Conservation (phyloP, 1,139 yeast species). For the Pichia sp. region DNA sequence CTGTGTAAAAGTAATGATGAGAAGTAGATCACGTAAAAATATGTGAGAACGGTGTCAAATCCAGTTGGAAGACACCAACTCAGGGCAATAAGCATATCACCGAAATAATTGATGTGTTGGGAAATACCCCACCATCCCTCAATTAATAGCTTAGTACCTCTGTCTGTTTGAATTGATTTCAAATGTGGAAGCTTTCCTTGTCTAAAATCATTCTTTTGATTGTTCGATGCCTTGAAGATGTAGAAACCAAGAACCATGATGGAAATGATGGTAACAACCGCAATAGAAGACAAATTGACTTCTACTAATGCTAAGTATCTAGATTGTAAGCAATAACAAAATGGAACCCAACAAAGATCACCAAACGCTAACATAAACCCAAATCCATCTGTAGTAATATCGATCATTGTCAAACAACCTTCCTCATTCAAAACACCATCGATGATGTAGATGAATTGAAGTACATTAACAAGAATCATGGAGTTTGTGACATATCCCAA, state of each 20-base stretch:
- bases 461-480: slow-evolving; percentile 53
- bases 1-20: slow-evolving; percentile 78
- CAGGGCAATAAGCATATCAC: slow-evolving; percentile 90
- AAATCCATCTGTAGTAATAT: slow-evolving; percentile 91
- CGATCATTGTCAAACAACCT: slow-evolving; percentile 90
- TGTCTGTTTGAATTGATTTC: slow-evolving; percentile 60
- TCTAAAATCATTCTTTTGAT: slow-evolving; percentile 79
- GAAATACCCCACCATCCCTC: slow-evolving; percentile 97
- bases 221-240: slow-evolving; percentile 78
- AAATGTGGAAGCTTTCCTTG: slow-evolving; percentile 64
- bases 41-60: slow-evolving; percentile 71
- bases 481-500: slow-evolving; percentile 65
- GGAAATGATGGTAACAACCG: slow-evolving; percentile 33
- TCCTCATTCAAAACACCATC: slow-evolving; percentile 92
- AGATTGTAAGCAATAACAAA: slow-evolving; percentile 81
- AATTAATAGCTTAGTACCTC: slow-evolving; percentile 72
- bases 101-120: slow-evolving; percentile 91
- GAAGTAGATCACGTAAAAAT: slow-evolving; percentile 80
- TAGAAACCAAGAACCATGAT: slow-evolving; percentile 58
- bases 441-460: slow-evolving; percentile 77
- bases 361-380: slow-evolving; percentile 96
- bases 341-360: slow-evolving; percentile 90
- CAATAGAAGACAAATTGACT: slow-evolving; percentile 44
- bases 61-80: slow-evolving; percentile 95
- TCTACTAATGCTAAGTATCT: slow-evolving; percentile 69